Base-by-base conservation (phyloP, 2,329 filamentous ascomycete species). In the Hypomyces rosellus region DNA sequence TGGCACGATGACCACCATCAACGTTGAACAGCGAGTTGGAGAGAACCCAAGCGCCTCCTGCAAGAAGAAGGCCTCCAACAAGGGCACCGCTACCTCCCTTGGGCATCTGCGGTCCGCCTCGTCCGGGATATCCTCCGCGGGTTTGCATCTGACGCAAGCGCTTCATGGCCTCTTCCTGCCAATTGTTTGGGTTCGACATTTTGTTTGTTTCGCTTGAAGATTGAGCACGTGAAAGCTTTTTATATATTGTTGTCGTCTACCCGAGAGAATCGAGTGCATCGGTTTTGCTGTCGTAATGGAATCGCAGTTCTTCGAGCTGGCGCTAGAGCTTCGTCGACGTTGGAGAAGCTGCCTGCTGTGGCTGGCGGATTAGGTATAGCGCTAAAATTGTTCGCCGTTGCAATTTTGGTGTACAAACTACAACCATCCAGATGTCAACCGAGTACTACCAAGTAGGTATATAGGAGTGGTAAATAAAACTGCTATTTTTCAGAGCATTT, bases 1-100 rank as follows among this genome's bases (percentile, higher is more conserved):
- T 99, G 58, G 93, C 93, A 67, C 93, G 86, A 72, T 97, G 93
- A 74, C 93, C 93, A 85, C 93, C 93, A 66, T 99, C 93, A 63
- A 99, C 93, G 74, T 86, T 86, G 75, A 86, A 86, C 5, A 86
- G 74, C 41, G 82, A 78, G 66, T 83, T 79, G 61, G 78, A 74
- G 57, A 83, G 61, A 58, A 82, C 55, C 60, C 77, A 64, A 50
- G 72, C 67, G 42, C 75, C 78, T 51, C 75, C 76, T 14, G 70
- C 71, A 40, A 80, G 61, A 33, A 80, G 60, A 15, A 68, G 59
- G 16, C 74, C 60, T 40, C 68, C 73, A 30, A 67, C 63, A 44
- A 78, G 48, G 34, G 69, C 70, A 41, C 66, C 65, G 34, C 69
- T 67, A 14, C 69, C 55, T 45, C 68, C 68, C 51, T 69, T 67